A percentile compares a stretch with the other conserved stretches of the same genome.
These are phyloP conservation scores for Xylaria sp. DNA, from an alignment of 2,329 filamentous ascomycete species.

Conservation along the genomic window DNA sequence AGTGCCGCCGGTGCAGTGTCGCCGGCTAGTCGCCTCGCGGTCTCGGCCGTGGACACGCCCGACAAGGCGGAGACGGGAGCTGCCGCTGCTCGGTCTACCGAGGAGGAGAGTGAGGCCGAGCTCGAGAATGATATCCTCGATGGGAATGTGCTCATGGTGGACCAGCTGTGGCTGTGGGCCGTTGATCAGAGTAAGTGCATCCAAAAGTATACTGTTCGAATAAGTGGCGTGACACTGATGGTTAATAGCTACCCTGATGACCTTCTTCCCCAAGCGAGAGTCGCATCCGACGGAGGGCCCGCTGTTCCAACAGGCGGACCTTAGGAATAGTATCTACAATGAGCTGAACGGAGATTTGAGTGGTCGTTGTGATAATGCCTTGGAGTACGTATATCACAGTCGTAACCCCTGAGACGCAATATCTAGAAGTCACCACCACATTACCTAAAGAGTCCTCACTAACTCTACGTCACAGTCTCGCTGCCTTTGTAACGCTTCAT, in stretches of 20 bases:
- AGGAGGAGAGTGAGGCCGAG: conserved; percentile 41
- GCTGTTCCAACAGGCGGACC: conserved; percentile 61
- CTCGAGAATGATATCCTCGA: conserved; percentile 46
- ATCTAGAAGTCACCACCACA: too few species aligned
- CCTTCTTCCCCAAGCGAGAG: conserved; percentile 59
- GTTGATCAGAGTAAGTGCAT: conserved; percentile 52
- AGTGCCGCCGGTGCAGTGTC: conserved; percentile 12
- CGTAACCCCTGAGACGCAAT: too few species aligned
- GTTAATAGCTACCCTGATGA: conserved; percentile 50
- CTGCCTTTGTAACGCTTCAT: conserved; percentile 63
- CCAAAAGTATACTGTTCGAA: neutral
- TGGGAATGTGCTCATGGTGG: conserved; percentile 67
- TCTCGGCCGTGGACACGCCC: conserved; percentile 21
- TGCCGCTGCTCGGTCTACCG: too few species aligned
- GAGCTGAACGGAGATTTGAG: conserved; percentile 68
- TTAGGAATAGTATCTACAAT: conserved; percentile 66
- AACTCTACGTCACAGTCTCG: too few species aligned
- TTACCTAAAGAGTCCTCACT: too few species aligned
- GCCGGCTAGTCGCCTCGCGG: conserved; percentile 26
- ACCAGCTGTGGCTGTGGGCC: conserved; percentile 66
- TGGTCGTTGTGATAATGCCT: conserved; percentile 61
- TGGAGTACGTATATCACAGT: too few species aligned
- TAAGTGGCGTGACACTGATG: neutral
- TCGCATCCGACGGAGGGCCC: conserved; percentile 58
- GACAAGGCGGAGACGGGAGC: conserved; percentile 18